A percentile compares a stretch with the other conserved stretches of the same genome.
phyloP scores from a whole-genome alignment of 2,329 filamentous ascomycete species.

The Fusarium protoensiforme region DNA sequence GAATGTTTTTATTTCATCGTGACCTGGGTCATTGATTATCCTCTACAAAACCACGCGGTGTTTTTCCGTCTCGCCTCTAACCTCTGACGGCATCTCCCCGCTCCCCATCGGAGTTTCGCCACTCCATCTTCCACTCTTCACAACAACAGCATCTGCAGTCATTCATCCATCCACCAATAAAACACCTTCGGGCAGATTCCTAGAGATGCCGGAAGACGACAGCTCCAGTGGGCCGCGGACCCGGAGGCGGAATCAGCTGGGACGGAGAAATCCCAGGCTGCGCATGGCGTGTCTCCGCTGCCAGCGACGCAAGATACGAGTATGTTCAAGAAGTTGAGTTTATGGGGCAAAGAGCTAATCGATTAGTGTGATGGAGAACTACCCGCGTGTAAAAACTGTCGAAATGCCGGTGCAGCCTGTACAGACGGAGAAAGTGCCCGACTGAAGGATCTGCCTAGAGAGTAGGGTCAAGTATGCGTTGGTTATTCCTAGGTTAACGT shows the following conservation, averaged over 20 bases:
- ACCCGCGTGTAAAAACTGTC: constrained; percentile 56
- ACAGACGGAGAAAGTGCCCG: constrained; percentile 56
- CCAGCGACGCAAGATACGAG: constrained; percentile 62
- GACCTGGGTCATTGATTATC: not conserved
- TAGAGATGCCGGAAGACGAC: constrained; percentile 27
- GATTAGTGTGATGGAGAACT: constrained; percentile 56
- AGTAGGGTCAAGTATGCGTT: constrained; percentile 42
- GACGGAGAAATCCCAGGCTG: constrained; percentile 41
- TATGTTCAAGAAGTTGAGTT: constrained; percentile 33
- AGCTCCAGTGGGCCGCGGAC: not conserved
- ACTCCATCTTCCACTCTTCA: not conserved
- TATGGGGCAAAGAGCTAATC: not conserved
- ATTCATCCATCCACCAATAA: not conserved
- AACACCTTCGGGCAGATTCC: not conserved
- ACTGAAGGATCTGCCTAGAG: constrained; percentile 53
- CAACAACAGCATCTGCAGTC: not conserved
- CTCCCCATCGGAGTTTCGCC: constrained; percentile 19
- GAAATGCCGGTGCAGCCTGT: constrained; percentile 54
- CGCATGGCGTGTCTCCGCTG: constrained; percentile 51
- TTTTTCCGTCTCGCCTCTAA: constrained; percentile 6
- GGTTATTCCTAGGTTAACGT: not conserved
- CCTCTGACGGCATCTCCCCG: constrained; percentile 32
- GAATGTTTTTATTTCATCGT: not conserved
- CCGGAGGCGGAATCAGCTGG: constrained; percentile 26
- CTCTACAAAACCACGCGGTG: constrained; percentile 3